Evolutionary conservation across 768 basidiomycete species (phyloP).

Genomic region (Serendipita sp.): DNA sequence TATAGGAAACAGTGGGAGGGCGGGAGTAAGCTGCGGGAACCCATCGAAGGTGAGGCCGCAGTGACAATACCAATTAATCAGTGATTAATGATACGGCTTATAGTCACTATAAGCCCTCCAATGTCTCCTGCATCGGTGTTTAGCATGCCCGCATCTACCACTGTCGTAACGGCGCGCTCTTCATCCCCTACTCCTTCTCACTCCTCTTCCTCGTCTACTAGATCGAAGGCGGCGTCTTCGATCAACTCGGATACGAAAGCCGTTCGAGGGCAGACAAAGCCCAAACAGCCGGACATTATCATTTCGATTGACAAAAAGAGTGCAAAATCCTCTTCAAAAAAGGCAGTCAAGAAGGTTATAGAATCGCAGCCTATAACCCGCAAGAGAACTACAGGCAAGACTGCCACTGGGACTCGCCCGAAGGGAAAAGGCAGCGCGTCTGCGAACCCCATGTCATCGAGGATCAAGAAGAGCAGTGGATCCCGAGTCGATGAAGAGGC

Average conservation of each 20-base stretch:
- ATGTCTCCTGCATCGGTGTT: background rate
- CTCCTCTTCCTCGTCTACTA: background rate
- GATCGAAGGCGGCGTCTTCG: background rate
- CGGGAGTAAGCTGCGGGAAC: background rate
- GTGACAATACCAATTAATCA: too few relatives aligned
- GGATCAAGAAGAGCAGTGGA: too few relatives aligned
- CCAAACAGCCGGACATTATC: background rate
- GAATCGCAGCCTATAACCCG: too few relatives aligned
- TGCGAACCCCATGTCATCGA: too few relatives aligned
- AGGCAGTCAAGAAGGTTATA: too few relatives aligned
- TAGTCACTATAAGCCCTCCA: background rate
- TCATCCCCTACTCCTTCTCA: background rate
- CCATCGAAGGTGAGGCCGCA: background rate
- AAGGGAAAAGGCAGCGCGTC: too few relatives aligned
- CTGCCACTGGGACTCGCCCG: too few relatives aligned
- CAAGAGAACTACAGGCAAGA: too few relatives aligned
- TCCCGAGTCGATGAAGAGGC: too few relatives aligned
- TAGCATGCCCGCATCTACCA: background rate
- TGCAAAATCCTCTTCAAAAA: too few relatives aligned
- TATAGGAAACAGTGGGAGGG: conserved; percentile 73
- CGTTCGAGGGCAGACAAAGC: background rate
- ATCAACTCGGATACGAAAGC: background rate
- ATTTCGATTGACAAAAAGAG: background rate
- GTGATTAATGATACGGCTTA: background rate
- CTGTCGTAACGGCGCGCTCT: background rate